Evolutionary conservation across 148 eudicot species (phyloP).

Genomic region (Linanthus parryae): DNA sequence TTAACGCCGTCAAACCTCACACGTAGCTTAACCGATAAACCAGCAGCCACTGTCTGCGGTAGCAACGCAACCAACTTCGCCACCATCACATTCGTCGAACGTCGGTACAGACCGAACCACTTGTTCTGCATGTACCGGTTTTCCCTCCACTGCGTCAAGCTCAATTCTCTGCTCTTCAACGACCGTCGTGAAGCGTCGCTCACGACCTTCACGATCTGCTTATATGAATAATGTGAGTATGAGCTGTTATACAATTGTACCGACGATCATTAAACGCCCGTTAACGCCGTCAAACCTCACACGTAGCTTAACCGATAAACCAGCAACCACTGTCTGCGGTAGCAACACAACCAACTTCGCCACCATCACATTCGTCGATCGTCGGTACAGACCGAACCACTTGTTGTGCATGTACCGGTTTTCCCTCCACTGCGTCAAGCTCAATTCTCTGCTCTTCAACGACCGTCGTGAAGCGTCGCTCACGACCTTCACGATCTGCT

Average conservation of each 20-base stretch:
- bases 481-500: conserved; percentile 40
- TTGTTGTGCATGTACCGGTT: conserved; percentile 79
- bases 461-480: conserved; percentile 59
- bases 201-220: conserved; percentile 40
- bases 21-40: conserved; percentile 24
- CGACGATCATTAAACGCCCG: conserved; percentile 23
- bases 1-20: conserved; percentile 39
- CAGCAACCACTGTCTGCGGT: too few relatives aligned
- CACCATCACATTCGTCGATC: conserved; percentile 34
- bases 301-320: too few relatives aligned
- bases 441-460: conserved; percentile 55
- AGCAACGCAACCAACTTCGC: not conserved
- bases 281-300: conserved; percentile 39
- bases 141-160: conserved; percentile 83
- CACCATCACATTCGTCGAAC: conserved; percentile 33
- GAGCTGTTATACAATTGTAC: too few relatives aligned
- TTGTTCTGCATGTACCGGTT: conserved; percentile 79
- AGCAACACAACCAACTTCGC: conserved; percentile 34
- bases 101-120: conserved; percentile 75
- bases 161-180: conserved; percentile 55
- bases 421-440: conserved; percentile 83
- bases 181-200: conserved; percentile 59
- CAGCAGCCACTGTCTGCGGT: not conserved
- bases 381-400: conserved; percentile 75
- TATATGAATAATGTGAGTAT: too few relatives aligned